Evolutionary conservation across 192 early-diverging fungal genomes (phyloP).

Genomic region (Backusella luteola): DNA sequence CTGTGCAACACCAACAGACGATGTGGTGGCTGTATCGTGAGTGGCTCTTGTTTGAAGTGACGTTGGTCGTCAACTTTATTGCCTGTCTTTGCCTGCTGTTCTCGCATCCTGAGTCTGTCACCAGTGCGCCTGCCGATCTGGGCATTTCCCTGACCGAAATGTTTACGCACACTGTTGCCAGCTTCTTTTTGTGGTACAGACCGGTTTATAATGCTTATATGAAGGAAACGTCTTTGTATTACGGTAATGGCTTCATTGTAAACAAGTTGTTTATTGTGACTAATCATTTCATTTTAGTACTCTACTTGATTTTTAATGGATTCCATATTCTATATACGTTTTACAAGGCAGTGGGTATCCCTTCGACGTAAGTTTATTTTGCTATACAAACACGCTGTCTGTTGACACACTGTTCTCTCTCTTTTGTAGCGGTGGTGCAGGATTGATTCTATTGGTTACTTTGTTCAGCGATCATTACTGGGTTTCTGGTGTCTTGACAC

Average conservation of each 20-base stretch:
- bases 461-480: constrained; percentile 70
- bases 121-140: constrained; percentile 73
- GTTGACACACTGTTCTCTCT: neutral
- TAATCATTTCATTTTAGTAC: constrained; percentile 39
- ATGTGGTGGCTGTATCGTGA: constrained; percentile 68
- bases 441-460: constrained; percentile 76
- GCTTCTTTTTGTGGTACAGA: constrained; percentile 87
- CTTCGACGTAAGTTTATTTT: constrained; percentile 55
- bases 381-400: neutral
- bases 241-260: constrained; percentile 48
- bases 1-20: constrained; percentile 57
- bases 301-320: constrained; percentile 86
- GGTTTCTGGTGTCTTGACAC: constrained; percentile 56
- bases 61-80: constrained; percentile 76
- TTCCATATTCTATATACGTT: constrained; percentile 77
- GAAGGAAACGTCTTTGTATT: constrained; percentile 85
- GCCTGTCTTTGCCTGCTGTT: constrained; percentile 75
- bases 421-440: constrained; percentile 62
- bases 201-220: constrained; percentile 86
- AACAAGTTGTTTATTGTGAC: neutral
- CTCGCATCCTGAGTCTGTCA: constrained; percentile 59
- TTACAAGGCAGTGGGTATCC: constrained; percentile 88
- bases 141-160: constrained; percentile 72
- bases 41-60: constrained; percentile 72
- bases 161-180: constrained; percentile 72